Base-by-base conservation (phyloP, 2,329 filamentous ascomycete genomes). In the Fusarium anguioides region DNA sequence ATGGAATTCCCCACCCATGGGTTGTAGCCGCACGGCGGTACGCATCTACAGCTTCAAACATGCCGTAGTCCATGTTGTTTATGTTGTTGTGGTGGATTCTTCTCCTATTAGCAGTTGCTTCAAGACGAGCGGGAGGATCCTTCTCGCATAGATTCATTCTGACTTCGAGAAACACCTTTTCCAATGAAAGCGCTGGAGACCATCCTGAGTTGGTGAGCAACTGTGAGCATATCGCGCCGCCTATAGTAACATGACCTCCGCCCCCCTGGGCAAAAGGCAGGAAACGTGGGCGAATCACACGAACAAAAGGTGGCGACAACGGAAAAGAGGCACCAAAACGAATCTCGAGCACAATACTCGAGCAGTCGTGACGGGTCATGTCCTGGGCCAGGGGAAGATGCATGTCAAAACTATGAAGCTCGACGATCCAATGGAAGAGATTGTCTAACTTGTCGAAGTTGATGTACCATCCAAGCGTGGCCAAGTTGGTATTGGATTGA, bases 381-480 rank as follows among this genome's bases (percentile, higher is more conserved):
- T 97, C 94, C 51, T 85, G 75, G 0, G 91, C 89, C 2, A 97
- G 81, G 1, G 91, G 92, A 0, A 96, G 82, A 3, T 80, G 75
- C 0, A 80, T 66, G 23, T 93, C 90, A 72, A 97, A 97, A 40
- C 90, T 92, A 76, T 97, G 94, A 2, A 97, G 81, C 76, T 97
- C 92, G 8, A 96, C 89, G 59, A 97, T 93, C 94, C 94, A 97
- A 73, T 96, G 93, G 73, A 96, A 97, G 64, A 94, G 83, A 72
- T 94, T 96, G 21, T 81, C 85, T 35, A 94, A 81, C 47, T 87
- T 85, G 8, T 81, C 79, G 45, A 84, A 83, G 72, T 96, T 86
- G 54, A 97, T 89, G 73, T 93, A 93, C 93, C 94, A 97, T 17
- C 94, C 94, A 0, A 96, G 84, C 60, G 91, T 86, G 60, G 89